Evolutionary conservation across 805 yeast genomes (phyloP).

Genomic region (Danielozyma ontarioensis): DNA sequence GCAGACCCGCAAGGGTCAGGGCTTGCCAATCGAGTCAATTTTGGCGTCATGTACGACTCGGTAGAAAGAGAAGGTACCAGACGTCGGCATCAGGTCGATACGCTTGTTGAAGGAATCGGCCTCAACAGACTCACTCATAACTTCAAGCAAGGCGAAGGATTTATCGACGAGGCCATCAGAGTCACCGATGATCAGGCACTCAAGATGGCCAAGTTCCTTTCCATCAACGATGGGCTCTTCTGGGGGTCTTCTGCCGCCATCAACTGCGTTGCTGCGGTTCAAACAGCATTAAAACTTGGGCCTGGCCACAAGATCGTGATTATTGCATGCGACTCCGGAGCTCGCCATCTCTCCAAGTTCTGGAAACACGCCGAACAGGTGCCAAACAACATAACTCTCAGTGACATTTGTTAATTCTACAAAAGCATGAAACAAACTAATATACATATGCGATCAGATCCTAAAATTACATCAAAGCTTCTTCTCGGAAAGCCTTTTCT

Average conservation of each 20-base stretch:
- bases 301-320: slow-evolving; percentile 72
- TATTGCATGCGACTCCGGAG: slow-evolving; percentile 89
- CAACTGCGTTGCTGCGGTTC: slow-evolving; percentile 84
- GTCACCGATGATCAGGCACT: slow-evolving; percentile 79
- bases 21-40: slow-evolving; percentile 73
- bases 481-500: slow-evolving; percentile 17
- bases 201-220: slow-evolving; percentile 80
- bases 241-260: slow-evolving; percentile 93
- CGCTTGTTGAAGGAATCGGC: slow-evolving; percentile 91
- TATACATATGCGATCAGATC: background rate
- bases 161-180: slow-evolving; percentile 72
- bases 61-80: slow-evolving; percentile 91
- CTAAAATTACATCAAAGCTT: slow-evolving; percentile 1
- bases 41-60: slow-evolving; percentile 88
- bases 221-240: slow-evolving; percentile 82
- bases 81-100: slow-evolving; percentile 94
- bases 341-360: slow-evolving; percentile 85
- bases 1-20: slow-evolving; percentile 99
- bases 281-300: slow-evolving; percentile 40
- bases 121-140: slow-evolving; percentile 81
- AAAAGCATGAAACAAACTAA: background rate
- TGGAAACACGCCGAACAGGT: slow-evolving; percentile 66
- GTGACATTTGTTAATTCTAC: slow-evolving; percentile 19
- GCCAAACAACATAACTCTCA: slow-evolving; percentile 30
- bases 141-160: slow-evolving; percentile 63